Conservation (phyloP, 257 asterid genomes). For the Haberlea rhodopensis region DNA sequence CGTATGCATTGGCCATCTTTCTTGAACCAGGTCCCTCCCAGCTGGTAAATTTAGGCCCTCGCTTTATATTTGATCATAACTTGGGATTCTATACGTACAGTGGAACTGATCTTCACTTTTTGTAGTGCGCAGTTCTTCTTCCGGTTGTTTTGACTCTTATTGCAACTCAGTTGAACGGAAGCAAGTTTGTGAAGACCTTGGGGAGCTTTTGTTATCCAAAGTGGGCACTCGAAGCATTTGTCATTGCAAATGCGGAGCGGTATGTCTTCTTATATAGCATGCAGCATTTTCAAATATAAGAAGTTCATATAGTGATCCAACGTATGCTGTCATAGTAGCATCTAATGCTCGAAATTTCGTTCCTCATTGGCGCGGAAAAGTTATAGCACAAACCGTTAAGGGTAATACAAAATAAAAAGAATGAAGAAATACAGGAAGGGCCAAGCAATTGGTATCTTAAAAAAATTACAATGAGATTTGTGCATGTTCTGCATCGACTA, state of each 20-base stretch:
- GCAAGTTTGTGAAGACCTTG: conserved; percentile 42
- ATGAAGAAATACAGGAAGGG: background rate
- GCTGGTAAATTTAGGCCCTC: conserved; percentile 50
- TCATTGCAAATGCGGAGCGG: conserved; percentile 79
- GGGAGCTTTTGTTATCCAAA: conserved; percentile 69
- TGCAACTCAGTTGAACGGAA: conserved; percentile 54
- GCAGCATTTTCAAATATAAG: background rate
- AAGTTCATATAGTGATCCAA: background rate
- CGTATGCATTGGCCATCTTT: conserved; percentile 78
- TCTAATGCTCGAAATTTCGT: background rate
- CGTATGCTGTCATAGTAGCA: background rate
- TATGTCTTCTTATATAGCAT: conserved; percentile 23
- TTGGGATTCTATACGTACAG: conserved; percentile 12
- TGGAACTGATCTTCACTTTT: conserved; percentile 18
- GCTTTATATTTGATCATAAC: background rate
- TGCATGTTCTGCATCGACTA: too few relatives aligned
- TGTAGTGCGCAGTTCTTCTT: conserved; percentile 76
- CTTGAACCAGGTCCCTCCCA: conserved; percentile 95
- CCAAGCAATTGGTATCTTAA: too few relatives aligned
- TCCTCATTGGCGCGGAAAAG: background rate
- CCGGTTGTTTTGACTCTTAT: conserved; percentile 92
- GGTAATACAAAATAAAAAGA: too few relatives aligned
- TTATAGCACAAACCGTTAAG: background rate
- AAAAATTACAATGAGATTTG: too few relatives aligned
- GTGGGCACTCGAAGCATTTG: conserved; percentile 96